phyloP scores from a whole-genome alignment of 1,284 basidiomycete species.

The Pyrrhoderma lamaoense region DNA sequence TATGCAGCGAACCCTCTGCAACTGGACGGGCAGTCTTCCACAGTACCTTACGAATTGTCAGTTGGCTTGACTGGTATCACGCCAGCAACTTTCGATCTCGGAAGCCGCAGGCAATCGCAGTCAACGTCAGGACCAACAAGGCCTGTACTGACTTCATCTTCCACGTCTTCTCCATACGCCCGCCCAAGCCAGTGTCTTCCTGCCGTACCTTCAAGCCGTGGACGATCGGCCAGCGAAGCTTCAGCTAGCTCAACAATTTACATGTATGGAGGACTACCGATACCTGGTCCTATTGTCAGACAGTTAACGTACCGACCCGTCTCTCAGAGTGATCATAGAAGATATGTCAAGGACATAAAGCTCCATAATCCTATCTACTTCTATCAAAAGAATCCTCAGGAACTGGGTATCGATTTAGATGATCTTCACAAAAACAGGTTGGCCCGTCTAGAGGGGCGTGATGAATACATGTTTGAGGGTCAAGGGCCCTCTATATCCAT shows the following conservation, averaged over 20 bases:
- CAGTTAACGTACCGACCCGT: constrained; percentile 65
- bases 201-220: too few relatives aligned
- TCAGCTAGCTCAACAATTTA: neutral
- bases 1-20: neutral
- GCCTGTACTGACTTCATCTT: neutral
- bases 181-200: neutral
- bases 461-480: constrained; percentile 56
- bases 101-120: too few relatives aligned
- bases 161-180: neutral
- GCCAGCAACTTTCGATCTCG: too few relatives aligned
- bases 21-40: too few relatives aligned
- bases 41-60: too few relatives aligned
- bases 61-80: too few relatives aligned
- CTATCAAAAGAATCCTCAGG: constrained; percentile 38
- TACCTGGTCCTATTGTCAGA: constrained; percentile 44
- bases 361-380: constrained; percentile 61
- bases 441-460: constrained; percentile 38
- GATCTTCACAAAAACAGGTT: constrained; percentile 43
- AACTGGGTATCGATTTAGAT: constrained; percentile 50
- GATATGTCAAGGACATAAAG: constrained; percentile 61
- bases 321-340: constrained; percentile 62
- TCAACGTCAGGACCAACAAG: neutral
- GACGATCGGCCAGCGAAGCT: neutral
- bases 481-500: constrained; percentile 73
- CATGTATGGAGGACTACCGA: constrained; percentile 20